Conservation (phyloP, 1,284 basidiomycete genomes). For the Sanghuangporus sanghuang region DNA sequence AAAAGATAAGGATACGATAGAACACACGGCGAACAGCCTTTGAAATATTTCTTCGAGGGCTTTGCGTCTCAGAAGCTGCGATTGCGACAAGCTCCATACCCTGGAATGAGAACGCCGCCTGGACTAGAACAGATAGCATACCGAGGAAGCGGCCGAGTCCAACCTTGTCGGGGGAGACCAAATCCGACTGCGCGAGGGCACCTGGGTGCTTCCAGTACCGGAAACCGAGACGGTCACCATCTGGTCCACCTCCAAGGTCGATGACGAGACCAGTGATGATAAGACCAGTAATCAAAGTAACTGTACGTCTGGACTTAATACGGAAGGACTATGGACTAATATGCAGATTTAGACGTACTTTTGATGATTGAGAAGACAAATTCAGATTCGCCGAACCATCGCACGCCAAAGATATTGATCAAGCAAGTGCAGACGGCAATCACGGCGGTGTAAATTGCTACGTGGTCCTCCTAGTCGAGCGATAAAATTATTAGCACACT, state of each 20-base stretch:
- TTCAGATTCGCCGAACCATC: constrained; percentile 68
- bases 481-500: not conserved
- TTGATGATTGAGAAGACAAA: constrained; percentile 63
- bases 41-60: constrained; percentile 72
- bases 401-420: constrained; percentile 76
- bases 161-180: constrained; percentile 35
- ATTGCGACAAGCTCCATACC: constrained; percentile 82
- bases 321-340: constrained; percentile 1
- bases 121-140: constrained; percentile 63
- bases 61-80: constrained; percentile 70
- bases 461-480: constrained; percentile 38
- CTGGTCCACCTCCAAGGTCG: constrained; percentile 66
- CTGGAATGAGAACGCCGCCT: constrained; percentile 81
- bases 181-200: constrained; percentile 42
- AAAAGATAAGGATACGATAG: constrained; percentile 75
- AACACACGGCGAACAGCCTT: constrained; percentile 80
- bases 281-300: constrained; percentile 53
- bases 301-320: constrained; percentile 26
- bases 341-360: constrained; percentile 30
- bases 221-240: constrained; percentile 56
- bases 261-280: constrained; percentile 63
- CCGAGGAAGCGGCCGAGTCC: constrained; percentile 60
- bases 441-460: constrained; percentile 59
- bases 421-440: constrained; percentile 53
- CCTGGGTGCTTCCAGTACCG: constrained; percentile 72